Percentiles rank a stretch among this genome's conserved stretches.
Conservation (phyloP, 768 basidiomycete species). For the Hysterangium stoloniferum region DNA sequence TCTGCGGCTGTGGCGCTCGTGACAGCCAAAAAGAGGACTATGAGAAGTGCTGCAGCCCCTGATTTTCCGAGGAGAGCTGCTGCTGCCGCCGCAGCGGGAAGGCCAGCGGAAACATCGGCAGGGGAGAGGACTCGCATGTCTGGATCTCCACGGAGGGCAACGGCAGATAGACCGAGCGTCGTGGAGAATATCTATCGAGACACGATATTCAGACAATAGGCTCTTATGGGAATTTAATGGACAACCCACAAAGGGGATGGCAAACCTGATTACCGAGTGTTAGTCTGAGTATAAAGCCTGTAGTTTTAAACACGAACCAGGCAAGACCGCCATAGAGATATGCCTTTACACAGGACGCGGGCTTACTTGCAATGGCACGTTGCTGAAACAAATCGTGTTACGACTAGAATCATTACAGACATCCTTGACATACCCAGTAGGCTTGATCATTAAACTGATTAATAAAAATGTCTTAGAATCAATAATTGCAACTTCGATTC, state of each 20-base stretch:
- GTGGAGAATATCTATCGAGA: constrained; percentile 54
- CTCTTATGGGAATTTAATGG: not conserved
- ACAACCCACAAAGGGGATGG: constrained; percentile 57
- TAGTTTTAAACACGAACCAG: constrained; percentile 41
- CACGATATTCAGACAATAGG: not conserved
- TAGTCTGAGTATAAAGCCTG: not conserved
- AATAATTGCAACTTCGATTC: too few relatives aligned
- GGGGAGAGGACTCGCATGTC: constrained; percentile 36
- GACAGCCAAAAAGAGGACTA: constrained; percentile 82
- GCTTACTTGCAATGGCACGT: constrained; percentile 80
- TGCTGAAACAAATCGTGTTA: constrained; percentile 34
- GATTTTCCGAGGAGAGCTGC: constrained; percentile 71
- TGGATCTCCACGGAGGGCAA: constrained; percentile 58
- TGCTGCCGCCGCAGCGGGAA: constrained; percentile 80
- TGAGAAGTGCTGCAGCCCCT: constrained; percentile 71
- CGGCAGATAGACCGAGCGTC: constrained; percentile 79
- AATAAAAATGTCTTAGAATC: too few relatives aligned
- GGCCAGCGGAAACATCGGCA: constrained; percentile 78
- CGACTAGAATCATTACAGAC: not conserved
- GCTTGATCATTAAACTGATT: constrained; percentile 51
- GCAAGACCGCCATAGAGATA: constrained; percentile 85
- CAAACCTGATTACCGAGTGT: constrained; percentile 42
- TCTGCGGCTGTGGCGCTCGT: constrained; percentile 84
- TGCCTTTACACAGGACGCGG: constrained; percentile 81
- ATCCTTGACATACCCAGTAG: constrained; percentile 47